Evolutionary conservation across 306 rosid genomes (phyloP), one percentile per base, ranked within the genome.

Genomic region (Cicer pinnatifidum): DNA sequence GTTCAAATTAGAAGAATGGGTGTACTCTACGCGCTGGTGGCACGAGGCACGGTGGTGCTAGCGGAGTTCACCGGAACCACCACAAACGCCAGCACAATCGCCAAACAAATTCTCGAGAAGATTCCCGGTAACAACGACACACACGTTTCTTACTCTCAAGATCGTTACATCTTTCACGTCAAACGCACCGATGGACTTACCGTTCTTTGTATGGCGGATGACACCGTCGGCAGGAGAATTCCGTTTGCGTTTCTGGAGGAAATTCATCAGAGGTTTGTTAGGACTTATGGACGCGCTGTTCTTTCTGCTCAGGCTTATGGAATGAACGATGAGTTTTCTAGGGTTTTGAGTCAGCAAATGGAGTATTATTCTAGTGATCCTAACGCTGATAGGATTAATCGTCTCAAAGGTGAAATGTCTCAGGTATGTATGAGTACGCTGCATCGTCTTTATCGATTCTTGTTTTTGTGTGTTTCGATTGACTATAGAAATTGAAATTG

Each of bases 181-280:
- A 92, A 90, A 73, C 94, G 99, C 72, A 91, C 99, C 85, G 99
- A 95, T 23, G 99, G 97, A 50, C 99, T 95, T 76, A 90, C 99
- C 78, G 97, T 91, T 70, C 97, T 95, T 81, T 95, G 99, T 76
- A 90, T 95, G 96, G 97, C 99, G 74, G 97, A 95, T 73, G 99
- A 95, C 40, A 75, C 84, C 69, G 91, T 91, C 69, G 99, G 97
- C 64, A 79, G 97, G 77, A 91, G 99, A 74, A 86, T 88, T 64
- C 99, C 99, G 11, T 92, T 95, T 56, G 88, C 99, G 56, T 95
- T 95, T 83, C 91, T 95, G 0, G 99, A 95, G 64, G 99, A 95
- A 38, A 88, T 95, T 73, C 99, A 95, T 69, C 97, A 95, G 87
- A 84, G 86, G 71, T 95, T 95, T 71, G 96, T 87, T 39, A 86